These are phyloP conservation scores for Musa balbisiana DNA, from an alignment of 202 grass and related monocot species.

Conservation along the genomic window DNA sequence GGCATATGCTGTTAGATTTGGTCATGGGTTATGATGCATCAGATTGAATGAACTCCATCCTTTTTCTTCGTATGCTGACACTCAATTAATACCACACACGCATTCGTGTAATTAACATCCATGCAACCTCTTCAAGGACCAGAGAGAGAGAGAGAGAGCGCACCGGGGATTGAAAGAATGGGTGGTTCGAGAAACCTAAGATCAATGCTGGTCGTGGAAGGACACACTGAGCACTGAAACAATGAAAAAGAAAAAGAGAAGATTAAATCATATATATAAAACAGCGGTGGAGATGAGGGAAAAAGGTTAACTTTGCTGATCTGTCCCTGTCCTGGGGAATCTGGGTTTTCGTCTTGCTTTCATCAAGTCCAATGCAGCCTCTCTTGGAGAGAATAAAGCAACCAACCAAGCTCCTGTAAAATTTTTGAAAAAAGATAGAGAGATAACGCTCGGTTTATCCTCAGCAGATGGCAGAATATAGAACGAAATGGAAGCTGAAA, in stretches of 20 bases:
- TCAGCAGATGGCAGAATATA: not conserved
- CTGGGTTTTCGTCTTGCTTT: constrained; percentile 81
- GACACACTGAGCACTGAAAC: constrained; percentile 9
- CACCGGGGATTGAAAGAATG: no score
- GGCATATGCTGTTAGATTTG: constrained; percentile 33
- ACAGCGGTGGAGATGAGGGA: not conserved
- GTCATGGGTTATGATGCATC: constrained; percentile 6
- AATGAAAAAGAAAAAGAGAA: constrained; percentile 1
- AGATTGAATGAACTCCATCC: not conserved
- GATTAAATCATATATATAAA: not conserved
- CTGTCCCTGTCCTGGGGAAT: constrained; percentile 71
- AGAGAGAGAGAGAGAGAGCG: not conserved
- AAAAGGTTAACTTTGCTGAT: constrained; percentile 29
- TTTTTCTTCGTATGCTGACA: not conserved
- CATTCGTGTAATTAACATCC: not conserved
- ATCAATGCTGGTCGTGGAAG: constrained; percentile 5
- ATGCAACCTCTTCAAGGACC: not conserved
- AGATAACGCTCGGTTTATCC: not conserved
- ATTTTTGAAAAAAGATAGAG: constrained; percentile 1
- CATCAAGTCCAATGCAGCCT: constrained; percentile 41
- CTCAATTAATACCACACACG: not conserved
- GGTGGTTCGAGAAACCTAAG: not conserved
- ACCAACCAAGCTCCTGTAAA: constrained; percentile 13
- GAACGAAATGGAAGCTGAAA: not conserved
- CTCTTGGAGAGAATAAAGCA: constrained; percentile 57